Percentiles rank a stretch among this genome's conserved stretches.
Conservation (phyloP, 495 filamentous ascomycete species). For the Pyrenula aspistea region DNA sequence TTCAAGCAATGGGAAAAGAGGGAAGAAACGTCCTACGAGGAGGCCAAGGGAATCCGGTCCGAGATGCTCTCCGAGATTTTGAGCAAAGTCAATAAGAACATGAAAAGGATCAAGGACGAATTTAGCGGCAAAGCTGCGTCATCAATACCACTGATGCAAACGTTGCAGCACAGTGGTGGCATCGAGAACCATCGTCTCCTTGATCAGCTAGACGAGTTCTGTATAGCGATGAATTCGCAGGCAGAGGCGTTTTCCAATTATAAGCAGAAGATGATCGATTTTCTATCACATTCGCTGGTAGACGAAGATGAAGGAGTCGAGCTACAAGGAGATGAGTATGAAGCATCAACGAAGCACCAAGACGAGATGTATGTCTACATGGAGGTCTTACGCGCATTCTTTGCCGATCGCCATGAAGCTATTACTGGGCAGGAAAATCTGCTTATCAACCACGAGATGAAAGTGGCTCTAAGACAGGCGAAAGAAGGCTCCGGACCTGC, state of each 20-base stretch:
- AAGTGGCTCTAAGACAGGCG: slow-evolving; percentile 43
- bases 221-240: slow-evolving; percentile 51
- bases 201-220: slow-evolving; percentile 43
- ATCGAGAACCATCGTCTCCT: slow-evolving; percentile 48
- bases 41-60: slow-evolving; percentile 61
- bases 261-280: slow-evolving; percentile 55
- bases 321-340: slow-evolving; percentile 79
- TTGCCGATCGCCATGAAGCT: slow-evolving; percentile 66
- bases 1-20: slow-evolving; percentile 51
- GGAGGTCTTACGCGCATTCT: slow-evolving; percentile 56
- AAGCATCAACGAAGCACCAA: slow-evolving; percentile 73
- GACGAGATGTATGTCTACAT: slow-evolving; percentile 79
- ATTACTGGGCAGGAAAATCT: slow-evolving; percentile 63
- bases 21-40: slow-evolving; percentile 63
- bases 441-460: slow-evolving; percentile 70
- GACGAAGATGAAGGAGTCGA: slow-evolving; percentile 61
- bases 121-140: slow-evolving; percentile 18
- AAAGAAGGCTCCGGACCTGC: slow-evolving; percentile 53
- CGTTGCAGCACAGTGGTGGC: slow-evolving; percentile 38
- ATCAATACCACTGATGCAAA: slow-evolving; percentile 50
- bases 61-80: slow-evolving; percentile 53
- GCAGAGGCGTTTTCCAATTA: slow-evolving; percentile 56
- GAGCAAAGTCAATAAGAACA: slow-evolving; percentile 33
- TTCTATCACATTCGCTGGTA: slow-evolving; percentile 63
- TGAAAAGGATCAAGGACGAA: slow-evolving; percentile 25